Evolutionary conservation across 176 grass and related monocot species (phyloP), one percentile per base, ranked within the genome.

Genomic region (Juncus inflexus): DNA sequence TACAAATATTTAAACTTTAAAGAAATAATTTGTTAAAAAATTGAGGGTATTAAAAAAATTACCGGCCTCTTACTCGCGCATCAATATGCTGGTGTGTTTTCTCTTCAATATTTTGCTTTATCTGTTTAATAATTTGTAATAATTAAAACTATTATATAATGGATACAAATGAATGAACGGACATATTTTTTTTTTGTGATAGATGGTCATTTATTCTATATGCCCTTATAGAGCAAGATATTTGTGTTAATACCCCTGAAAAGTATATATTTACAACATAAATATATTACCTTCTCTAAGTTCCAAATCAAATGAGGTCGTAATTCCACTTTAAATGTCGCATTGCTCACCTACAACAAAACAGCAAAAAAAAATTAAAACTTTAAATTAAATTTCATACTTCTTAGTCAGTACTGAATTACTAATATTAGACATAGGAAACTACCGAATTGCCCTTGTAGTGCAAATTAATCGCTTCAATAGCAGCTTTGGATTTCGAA

Each of bases 1-100:
- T 28, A 28, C 19, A 28, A 28, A 28, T 28, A 28, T 28, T 28
- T 28, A 28, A 28, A 28, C 0, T 28, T 28, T 28, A 28, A 28
- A 28, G 0, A 28, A 28, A 28, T 28, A 28, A 28, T 28, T 28
- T 28, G 19, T 28, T 28, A 28, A 28, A 28, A 28, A 28, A 28
- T 28, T 28, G 19, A 28, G 19, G 19, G 19, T 28, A 28, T 28
- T 1, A 28, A 40, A 66, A 41, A 83, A 65, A 8, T 58, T 83
- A 91, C 91, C 91, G 80, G 73, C 58, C 81, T 83, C 80, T 88
- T 11, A 85, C 42, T 71, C 91, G 71, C 49, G 84, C 87, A 83
- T 90, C 91, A 4, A 96, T 37, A 64, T 78, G 64, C 69, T 96
- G 91, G 74, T 91, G 72, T 39, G 69, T 76, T 76, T 67, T 77